phyloP scores from a whole-genome alignment of 2,329 filamentous ascomycete genomes.

The Blumeria graminis region DNA sequence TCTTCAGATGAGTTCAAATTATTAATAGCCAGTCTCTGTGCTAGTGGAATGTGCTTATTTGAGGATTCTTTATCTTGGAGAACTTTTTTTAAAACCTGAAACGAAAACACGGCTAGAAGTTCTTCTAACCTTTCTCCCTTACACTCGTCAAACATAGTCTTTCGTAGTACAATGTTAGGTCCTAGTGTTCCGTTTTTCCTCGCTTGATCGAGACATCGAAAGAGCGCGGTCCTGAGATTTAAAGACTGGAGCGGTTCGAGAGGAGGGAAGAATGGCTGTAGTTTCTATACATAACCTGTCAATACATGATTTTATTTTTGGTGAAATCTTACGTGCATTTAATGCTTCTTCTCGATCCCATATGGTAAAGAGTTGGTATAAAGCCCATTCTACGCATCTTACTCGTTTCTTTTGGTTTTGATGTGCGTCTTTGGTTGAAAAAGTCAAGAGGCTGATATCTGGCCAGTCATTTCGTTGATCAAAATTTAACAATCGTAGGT shows the following conservation, averaged over 20 bases:
- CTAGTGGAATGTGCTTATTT: conserved; percentile 22
- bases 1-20: conserved; percentile 30
- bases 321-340: conserved; percentile 25
- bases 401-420: conserved; percentile 66
- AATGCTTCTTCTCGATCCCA: conserved; percentile 60
- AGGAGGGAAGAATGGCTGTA: conserved; percentile 76
- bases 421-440: conserved; percentile 38
- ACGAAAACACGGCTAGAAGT: conserved; percentile 61
- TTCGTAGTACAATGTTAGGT: conserved; percentile 57
- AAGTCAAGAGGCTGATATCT: conserved; percentile 41
- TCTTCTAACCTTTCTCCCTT: conserved; percentile 80
- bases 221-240: conserved; percentile 65
- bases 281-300: conserved; percentile 31
- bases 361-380: conserved; percentile 67
- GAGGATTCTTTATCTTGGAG: conserved; percentile 21
- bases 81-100: conserved; percentile 51
- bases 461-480: conserved; percentile 63
- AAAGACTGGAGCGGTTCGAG: conserved; percentile 74
- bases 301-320: not conserved
- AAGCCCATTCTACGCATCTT: conserved; percentile 63
- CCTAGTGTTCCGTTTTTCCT: conserved; percentile 75
- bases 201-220: conserved; percentile 55
- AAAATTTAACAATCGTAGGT: conserved; percentile 61
- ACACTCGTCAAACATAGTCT: conserved; percentile 94
- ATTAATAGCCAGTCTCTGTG: conserved; percentile 32